Evolutionary conservation across 2,329 filamentous ascomycete species (phyloP), one percentile per base, ranked within the genome.

Genomic region (Microsporum canis): DNA sequence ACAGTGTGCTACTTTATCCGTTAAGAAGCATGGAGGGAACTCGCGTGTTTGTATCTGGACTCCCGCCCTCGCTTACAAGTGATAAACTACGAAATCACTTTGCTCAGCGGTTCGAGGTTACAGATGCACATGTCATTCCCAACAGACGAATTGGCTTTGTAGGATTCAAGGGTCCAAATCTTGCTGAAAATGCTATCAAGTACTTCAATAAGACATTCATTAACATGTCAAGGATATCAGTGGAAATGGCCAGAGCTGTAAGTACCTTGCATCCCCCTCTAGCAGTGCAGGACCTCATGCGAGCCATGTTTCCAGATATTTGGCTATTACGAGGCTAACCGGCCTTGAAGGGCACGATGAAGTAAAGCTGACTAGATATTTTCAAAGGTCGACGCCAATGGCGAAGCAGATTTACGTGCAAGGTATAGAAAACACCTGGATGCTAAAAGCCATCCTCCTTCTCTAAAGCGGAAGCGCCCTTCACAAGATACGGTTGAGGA

Each of bases 131-230:
- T 81, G 83, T 96, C 71, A 89, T 97, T 71, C 84, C 89, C 4
- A 86, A 91, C 70, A 85, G 94, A 69, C 84, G 91, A 67, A 96
- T 99, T 75, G 94, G 91, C 68, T 99, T 96, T 80, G 85, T 99
- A 63, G 94, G 94, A 65, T 97, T 92, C 80, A 91, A 89, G 76
- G 88, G 84, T 58, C 79, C 88, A 12, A 84, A 92, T 64, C 87
- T 89, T 71, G 94, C 94, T 61, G 79, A 83, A 61, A 84, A 86
- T 70, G 92, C 94, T 51, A 88, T 95, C 72, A 91, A 89, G 75
- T 95, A 96, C 78, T 96, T 96, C 80, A 91, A 99, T 79, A 89
- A 84, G 72, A 87, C 91, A 65, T 99, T 91, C 76, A 90, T 99
- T 69, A 89, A 91, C 68, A 94, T 96, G 88, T 96, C 91, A 62